These are phyloP conservation scores for Amanita fuliginea DNA, from an alignment of 768 basidiomycete genomes.

Conservation along the genomic window DNA sequence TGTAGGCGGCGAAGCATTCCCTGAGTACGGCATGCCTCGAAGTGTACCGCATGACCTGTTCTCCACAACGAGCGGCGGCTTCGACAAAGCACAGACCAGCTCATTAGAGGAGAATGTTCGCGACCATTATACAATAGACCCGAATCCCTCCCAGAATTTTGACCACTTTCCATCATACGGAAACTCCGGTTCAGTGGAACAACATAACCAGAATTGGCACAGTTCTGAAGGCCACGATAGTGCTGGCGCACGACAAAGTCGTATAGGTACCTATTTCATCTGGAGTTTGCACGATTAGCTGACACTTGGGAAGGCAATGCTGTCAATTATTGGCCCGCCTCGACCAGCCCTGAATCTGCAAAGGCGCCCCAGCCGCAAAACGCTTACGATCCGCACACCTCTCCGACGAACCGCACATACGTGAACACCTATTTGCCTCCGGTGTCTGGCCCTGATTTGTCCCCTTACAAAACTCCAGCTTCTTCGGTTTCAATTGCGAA, in stretches of 20 bases:
- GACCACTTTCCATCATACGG: constrained; percentile 7
- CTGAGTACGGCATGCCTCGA: background rate
- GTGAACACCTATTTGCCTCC: constrained; percentile 5
- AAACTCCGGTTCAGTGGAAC: constrained; percentile 2
- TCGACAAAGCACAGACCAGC: background rate
- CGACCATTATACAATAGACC: background rate
- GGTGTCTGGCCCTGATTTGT: constrained; percentile 2
- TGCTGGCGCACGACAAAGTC: background rate
- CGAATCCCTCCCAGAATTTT: background rate
- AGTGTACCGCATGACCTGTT: background rate
- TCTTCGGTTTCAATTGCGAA: background rate
- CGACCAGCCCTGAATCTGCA: background rate
- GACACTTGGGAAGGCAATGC: background rate
- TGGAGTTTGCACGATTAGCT: background rate
- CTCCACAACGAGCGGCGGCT: background rate
- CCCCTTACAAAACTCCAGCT: background rate
- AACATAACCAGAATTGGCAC: constrained; percentile 1
- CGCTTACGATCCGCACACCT: constrained; percentile 11
- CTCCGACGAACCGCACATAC: background rate
- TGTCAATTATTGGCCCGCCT: background rate
- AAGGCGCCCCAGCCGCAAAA: constrained; percentile 6
- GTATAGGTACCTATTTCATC: background rate
- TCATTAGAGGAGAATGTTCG: background rate
- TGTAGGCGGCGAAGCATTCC: background rate
- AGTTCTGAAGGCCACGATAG: background rate